Conservation (phyloP, 2,329 filamentous ascomycete genomes). For the Fusarium miscanthi region DNA sequence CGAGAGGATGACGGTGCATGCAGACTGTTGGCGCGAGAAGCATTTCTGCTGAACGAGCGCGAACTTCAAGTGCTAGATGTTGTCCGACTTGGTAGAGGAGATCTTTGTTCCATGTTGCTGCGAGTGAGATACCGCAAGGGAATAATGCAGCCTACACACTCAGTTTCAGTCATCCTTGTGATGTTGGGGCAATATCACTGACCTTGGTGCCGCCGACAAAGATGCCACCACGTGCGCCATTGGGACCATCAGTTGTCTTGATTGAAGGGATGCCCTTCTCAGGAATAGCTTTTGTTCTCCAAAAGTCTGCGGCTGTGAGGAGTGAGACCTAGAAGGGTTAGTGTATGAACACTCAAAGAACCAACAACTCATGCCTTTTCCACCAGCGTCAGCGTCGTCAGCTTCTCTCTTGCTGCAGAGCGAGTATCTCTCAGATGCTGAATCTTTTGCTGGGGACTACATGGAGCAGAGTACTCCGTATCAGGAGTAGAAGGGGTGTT, state of each 20-base stretch:
- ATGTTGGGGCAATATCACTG: constrained; percentile 18
- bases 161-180: accelerated
- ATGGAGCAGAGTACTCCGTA: constrained; percentile 61
- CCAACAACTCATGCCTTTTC: constrained; percentile 61
- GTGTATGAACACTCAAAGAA: not conserved
- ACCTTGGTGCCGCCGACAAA: constrained; percentile 76
- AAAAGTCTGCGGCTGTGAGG: constrained; percentile 73
- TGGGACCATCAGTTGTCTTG: constrained; percentile 76
- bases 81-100: constrained; percentile 76
- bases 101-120: constrained; percentile 81
- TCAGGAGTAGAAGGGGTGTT: constrained; percentile 57
- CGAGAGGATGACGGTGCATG: constrained; percentile 83
- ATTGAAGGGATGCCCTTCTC: constrained; percentile 72
- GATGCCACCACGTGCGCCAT: constrained; percentile 74
- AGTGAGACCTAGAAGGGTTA: constrained; percentile 62
- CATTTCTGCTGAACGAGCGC: constrained; percentile 78
- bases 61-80: constrained; percentile 77
- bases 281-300: constrained; percentile 73
- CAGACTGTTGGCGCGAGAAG: constrained; percentile 83
- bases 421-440: constrained; percentile 54
- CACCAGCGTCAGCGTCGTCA: constrained; percentile 63
- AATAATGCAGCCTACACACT: constrained; percentile 74
- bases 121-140: constrained; percentile 81
- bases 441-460: constrained; percentile 55
- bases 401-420: constrained; percentile 59